Percentiles rank a stretch among this genome's conserved stretches.
Evolutionary conservation across 1,139 yeast species (phyloP).

Genomic region (Pneumocystis canis): DNA sequence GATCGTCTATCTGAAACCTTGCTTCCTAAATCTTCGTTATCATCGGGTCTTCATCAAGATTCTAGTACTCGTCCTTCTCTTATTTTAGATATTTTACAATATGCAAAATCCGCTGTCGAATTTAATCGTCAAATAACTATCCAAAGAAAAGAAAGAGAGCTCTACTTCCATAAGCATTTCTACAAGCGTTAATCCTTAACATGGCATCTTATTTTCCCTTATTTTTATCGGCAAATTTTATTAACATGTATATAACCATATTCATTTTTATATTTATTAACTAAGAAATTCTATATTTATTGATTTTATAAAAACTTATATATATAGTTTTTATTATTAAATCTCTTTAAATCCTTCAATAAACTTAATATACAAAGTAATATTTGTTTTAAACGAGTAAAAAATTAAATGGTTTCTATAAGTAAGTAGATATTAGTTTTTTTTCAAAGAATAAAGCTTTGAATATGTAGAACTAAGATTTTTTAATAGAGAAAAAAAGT

Average conservation of each 20-base stretch:
- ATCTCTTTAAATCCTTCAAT: no score
- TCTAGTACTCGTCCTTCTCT: background rate
- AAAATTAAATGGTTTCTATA: background rate
- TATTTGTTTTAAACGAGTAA: background rate
- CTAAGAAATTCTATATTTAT: background rate
- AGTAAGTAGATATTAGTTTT: background rate
- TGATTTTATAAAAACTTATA: background rate
- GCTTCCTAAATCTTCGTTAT: background rate
- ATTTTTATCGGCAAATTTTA: background rate
- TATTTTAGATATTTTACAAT: background rate
- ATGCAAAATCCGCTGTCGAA: background rate
- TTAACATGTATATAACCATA: background rate
- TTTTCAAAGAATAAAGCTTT: background rate
- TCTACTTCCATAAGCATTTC: background rate
- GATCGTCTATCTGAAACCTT: background rate
- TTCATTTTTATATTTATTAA: background rate
- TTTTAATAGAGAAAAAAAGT: background rate
- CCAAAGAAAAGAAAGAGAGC: background rate
- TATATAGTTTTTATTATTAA: background rate
- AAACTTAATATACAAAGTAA: no score
- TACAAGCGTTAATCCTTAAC: background rate
- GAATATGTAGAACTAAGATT: background rate
- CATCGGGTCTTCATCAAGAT: background rate
- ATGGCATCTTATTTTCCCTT: background rate
- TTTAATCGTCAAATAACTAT: background rate